A percentile compares a stretch with the other conserved stretches of the same genome.
These are phyloP conservation scores for Euphorbia tirucalli DNA, from an alignment of 345 rosid genomes.

Conservation along the genomic window DNA sequence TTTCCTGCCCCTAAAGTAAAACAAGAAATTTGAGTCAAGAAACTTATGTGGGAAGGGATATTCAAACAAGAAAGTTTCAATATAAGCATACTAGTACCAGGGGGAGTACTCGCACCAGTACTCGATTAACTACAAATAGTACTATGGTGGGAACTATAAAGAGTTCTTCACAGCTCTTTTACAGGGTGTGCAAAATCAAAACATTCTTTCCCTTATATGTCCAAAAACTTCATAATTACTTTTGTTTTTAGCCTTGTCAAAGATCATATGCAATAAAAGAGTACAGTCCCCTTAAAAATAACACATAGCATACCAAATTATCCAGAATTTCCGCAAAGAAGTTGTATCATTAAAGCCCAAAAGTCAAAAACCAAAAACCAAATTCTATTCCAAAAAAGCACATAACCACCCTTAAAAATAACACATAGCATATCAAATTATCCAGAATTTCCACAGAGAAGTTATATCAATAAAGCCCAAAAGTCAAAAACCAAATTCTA, in stretches of 20 bases:
- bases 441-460: not conserved
- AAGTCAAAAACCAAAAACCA: slow-evolving; percentile 17
- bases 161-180: too few species aligned
- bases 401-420: too few species aligned
- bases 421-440: not conserved
- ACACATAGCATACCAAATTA: not conserved
- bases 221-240: not conserved
- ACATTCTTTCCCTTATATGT: too few species aligned
- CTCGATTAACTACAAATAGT: too few species aligned
- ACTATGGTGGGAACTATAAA: too few species aligned
- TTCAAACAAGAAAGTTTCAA: not conserved
- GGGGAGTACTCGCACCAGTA: too few species aligned
- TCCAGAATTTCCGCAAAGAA: not conserved
- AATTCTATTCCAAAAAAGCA: not conserved
- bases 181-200: too few species aligned
- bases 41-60: slow-evolving; percentile 4
- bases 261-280: too few species aligned
- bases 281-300: too few species aligned
- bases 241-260: too few species aligned
- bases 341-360: not conserved
- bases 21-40: slow-evolving; percentile 17
- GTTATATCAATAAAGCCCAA: not conserved
- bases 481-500: slow-evolving; percentile 14
- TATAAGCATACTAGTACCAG: too few species aligned
- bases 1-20: slow-evolving; percentile 63